A percentile compares a stretch with the other conserved stretches of the same genome.
Evolutionary conservation across 2,329 filamentous ascomycete species (phyloP).

Genomic region (Aureobasidium leucospermi): DNA sequence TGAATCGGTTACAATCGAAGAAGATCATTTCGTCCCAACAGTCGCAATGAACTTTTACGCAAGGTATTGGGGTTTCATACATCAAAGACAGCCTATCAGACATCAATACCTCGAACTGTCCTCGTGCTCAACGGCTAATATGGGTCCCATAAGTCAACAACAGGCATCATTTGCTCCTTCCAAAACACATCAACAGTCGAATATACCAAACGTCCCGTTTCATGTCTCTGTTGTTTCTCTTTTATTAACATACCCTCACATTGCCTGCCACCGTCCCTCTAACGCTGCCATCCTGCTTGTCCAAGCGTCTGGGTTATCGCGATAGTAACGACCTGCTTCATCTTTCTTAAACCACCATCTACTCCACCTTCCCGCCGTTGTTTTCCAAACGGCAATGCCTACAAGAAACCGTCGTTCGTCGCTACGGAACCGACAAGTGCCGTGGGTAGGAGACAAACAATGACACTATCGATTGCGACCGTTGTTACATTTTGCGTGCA

Average conservation of each 20-base stretch:
- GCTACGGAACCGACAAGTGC: conserved; percentile 4
- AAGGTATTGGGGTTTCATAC: conserved; percentile 4
- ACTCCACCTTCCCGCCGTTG: conserved; percentile 9
- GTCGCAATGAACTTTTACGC: background rate
- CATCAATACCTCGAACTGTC: background rate
- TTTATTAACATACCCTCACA: background rate
- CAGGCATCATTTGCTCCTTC: background rate
- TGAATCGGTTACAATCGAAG: conserved; percentile 6
- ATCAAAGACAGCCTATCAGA: conserved; percentile 12
- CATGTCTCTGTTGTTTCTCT: conserved; percentile 12
- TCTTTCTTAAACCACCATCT: background rate
- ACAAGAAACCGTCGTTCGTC: conserved; percentile 11
- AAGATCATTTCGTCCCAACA: conserved; percentile 8
- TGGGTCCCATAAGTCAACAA: background rate
- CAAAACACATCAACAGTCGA: conserved; percentile 9
- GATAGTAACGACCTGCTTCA: background rate
- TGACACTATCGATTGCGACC: conserved; percentile 10
- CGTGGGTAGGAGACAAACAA: background rate
- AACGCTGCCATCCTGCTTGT: background rate
- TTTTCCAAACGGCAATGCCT: background rate
- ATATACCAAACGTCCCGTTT: conserved; percentile 12
- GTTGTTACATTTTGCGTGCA: background rate
- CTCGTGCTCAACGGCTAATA: conserved; percentile 12
- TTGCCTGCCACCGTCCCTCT: background rate
- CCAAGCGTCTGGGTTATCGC: background rate